A percentile compares a stretch with the other conserved stretches of the same genome.
These are phyloP conservation scores for Penicillium canariense DNA, from an alignment of 495 filamentous ascomycete species.

Conservation along the genomic window DNA sequence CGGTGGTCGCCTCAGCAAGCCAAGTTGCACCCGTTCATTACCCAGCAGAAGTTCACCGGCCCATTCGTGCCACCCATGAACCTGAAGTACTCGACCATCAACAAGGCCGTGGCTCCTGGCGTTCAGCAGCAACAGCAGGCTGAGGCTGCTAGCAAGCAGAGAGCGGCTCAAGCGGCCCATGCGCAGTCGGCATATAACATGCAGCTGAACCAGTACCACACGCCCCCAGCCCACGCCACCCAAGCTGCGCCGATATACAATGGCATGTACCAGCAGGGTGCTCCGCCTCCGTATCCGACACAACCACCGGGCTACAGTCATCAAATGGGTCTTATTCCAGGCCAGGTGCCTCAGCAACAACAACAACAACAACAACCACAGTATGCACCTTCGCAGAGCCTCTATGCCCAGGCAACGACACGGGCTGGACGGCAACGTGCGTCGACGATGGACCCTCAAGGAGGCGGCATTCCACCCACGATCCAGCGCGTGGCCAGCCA, in stretches of 20 bases:
- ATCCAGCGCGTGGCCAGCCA: conserved; percentile 97
- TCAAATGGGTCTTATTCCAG: conserved; percentile 69
- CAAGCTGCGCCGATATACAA: conserved; percentile 70
- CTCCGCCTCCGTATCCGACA: conserved; percentile 82
- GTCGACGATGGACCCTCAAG: conserved; percentile 91
- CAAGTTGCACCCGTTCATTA: conserved; percentile 97
- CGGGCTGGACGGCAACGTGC: conserved; percentile 84
- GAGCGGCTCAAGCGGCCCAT: conserved; percentile 63
- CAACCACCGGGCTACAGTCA: conserved; percentile 67
- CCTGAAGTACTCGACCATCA: conserved; percentile 76
- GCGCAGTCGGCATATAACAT: conserved; percentile 56
- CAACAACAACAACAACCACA: conserved; percentile 61
- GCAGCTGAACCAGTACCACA: conserved; percentile 59
- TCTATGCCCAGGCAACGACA: conserved; percentile 84
- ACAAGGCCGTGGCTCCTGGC: conserved; percentile 89
- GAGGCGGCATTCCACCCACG: conserved; percentile 83
- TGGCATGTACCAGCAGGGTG: conserved; percentile 71
- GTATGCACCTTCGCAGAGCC: conserved; percentile 65
- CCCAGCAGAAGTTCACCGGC: conserved; percentile 93
- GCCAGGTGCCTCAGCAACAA: conserved; percentile 64
- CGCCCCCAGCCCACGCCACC: conserved; percentile 40
- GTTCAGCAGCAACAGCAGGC: conserved; percentile 96
- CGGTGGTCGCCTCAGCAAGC: conserved; percentile 98
- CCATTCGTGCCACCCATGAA: conserved; percentile 98
- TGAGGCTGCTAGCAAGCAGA: conserved; percentile 86